Conservation (phyloP, 2,329 filamentous ascomycete genomes). For the Pseudocercospora fijiensis region DNA sequence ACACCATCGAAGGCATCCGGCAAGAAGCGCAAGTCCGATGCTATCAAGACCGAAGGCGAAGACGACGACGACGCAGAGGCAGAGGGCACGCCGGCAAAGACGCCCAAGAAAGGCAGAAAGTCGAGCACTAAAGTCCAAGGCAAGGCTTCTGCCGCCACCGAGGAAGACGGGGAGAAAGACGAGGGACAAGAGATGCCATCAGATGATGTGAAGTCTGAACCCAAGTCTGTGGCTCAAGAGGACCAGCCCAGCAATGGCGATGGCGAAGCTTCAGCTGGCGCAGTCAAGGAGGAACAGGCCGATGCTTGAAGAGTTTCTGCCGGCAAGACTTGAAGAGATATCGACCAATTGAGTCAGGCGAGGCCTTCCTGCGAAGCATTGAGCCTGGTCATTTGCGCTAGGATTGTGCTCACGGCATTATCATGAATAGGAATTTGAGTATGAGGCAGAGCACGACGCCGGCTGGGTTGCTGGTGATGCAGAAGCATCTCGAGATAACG, state of each 20-base stretch:
- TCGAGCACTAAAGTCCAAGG: conserved; percentile 16
- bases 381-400: too few relatives aligned
- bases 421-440: background rate
- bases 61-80: conserved; percentile 18
- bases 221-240: background rate
- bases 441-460: background rate
- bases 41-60: conserved; percentile 19
- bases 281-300: background rate
- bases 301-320: background rate
- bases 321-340: background rate
- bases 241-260: background rate
- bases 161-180: background rate
- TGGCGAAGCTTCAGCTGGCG: background rate
- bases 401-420: background rate
- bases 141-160: background rate
- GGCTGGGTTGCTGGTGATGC: background rate
- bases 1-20: background rate
- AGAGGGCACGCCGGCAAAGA: conserved; percentile 30
- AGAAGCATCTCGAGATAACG: too few relatives aligned
- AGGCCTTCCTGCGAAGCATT: too few relatives aligned
- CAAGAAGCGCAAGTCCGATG: conserved; percentile 14
- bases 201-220: background rate
- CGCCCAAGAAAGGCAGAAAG: conserved; percentile 40
- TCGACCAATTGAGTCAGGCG: too few relatives aligned
- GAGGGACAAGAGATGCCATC: background rate